Base-by-base conservation (phyloP, 768 basidiomycete genomes). In the Rhodotorula diobovata region DNA sequence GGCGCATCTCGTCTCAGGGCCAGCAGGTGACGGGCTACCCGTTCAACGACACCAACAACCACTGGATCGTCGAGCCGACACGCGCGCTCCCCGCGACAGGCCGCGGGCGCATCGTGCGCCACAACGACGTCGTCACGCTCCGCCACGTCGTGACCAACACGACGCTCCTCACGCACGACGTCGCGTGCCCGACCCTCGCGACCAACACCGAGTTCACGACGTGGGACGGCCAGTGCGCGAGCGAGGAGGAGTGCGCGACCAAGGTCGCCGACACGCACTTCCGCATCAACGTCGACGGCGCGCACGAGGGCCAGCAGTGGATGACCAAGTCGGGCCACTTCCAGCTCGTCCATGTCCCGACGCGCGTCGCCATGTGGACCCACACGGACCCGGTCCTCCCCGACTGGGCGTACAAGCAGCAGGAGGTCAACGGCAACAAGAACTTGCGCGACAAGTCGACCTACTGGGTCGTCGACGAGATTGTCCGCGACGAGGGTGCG, bases 121-220 rank as follows among this genome's bases (percentile, higher is more conserved):
- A 97, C 72, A 85, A 90, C 69, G 96, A 98, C 80, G 81, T 91
- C 63, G 84, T 98, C 74, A 93, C 92, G 77, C 85, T 98, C 30
- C 83, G 93, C 34, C 96, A 99, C 77, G 85, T 91, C 78, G 86
- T 86, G 79, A 95, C 94, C 18, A 83, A 94, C 72, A 86, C 87
- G 2, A 81, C 87, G 67, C 87, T 99, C 57, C 82, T 99, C 55
- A 96, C 94, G 5, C 96, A 99, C 77, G 96, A 99, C 80, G 96
- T 99, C 68, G 96, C 96, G 0, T 96, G 92, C 1, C 91, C 96
- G 10, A 85, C 93, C 60, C 94, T 92, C 89, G 89, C 96, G 25
- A 99, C 96, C 59, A 98, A 98, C 80, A 93, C 97, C 79, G 96
- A 99, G 80, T 93, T 98, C 81, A 99, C 96, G 12, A 98, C 96